Percentiles rank a stretch among this genome's conserved stretches.
Evolutionary conservation across 1,284 basidiomycete species (phyloP).

Genomic region (Sporisorium exsertum): DNA sequence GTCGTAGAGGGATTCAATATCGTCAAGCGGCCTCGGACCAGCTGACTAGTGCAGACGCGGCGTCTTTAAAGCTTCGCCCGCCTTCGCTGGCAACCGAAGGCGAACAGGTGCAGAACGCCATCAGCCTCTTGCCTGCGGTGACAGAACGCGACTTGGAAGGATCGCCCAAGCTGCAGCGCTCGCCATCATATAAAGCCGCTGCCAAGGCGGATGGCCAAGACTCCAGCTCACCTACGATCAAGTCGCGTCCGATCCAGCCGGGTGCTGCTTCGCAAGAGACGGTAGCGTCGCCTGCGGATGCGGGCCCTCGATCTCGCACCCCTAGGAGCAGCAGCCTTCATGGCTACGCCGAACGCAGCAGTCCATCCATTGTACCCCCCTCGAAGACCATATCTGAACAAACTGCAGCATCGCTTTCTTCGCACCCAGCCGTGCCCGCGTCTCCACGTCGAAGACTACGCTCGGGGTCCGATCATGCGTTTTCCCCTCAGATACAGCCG

Average conservation of each 20-base stretch:
- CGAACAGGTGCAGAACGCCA: slow-evolving; percentile 1
- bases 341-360: slow-evolving; percentile 15
- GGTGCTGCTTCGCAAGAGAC: neutral
- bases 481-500: slow-evolving; percentile 41
- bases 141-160: slow-evolving; percentile 28
- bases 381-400: neutral
- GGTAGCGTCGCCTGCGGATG: neutral
- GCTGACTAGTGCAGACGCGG: neutral
- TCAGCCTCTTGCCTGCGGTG: slow-evolving; percentile 23
- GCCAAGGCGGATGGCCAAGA: neutral
- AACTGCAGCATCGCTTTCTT: slow-evolving; percentile 1
- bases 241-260: neutral
- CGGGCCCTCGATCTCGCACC: slow-evolving; percentile 5
- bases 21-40: slow-evolving; percentile 4
- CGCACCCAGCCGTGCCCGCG: neutral
- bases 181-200: neutral
- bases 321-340: slow-evolving; percentile 45
- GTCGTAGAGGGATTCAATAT: slow-evolving; percentile 36
- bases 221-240: neutral
- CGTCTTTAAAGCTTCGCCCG: neutral
- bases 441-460: slow-evolving; percentile 29
- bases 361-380: neutral
- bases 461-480: slow-evolving; percentile 20
- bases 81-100: neutral
- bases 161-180: neutral